Base-by-base conservation (phyloP, 1,139 yeast genomes). In the Lodderomyces beijingensis region DNA sequence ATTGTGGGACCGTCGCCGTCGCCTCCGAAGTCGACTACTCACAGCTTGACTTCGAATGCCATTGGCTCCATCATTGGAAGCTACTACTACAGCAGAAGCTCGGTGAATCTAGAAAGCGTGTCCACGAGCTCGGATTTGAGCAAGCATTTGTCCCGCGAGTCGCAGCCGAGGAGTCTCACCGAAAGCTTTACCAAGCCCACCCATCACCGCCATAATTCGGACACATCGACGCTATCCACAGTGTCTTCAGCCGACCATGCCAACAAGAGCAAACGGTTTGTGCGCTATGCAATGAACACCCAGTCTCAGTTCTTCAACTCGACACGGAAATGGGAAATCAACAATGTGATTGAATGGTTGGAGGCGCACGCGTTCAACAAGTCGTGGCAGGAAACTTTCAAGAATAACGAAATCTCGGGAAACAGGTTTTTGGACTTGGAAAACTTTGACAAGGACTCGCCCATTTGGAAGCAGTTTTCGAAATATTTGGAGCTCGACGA, bases 301-400 rank as follows among this genome's bases (percentile, higher is more conserved):
- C 69, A 58, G 34, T 41, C 55, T 1, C 42, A 53, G 3, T 38
- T 41, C n/a, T 47, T 44, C 10, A 48, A 44, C 28, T 36, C 53
- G 3, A 46, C 59, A 11, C 49, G 49, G 11, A 51, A 48, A 31
- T 87, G 96, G 96, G 75, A 82, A 4, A 63, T 75, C 44, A 74
- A 70, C 11, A 66, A 83, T 35, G 93, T 87, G 1, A 38, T 70
- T 1, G 53, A 59, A 29, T 88, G 95, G 95, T 64, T 88, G 18
- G 80, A 74, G 11, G 46, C 54, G 14, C 71, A 87, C 50, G 70
- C 73, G 21, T 88, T 88, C 55, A 83, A 84, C 41, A 71, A 69
- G 4, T 68, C 80, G 9, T 88, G 96, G 96, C 64, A 71, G 19
- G 74, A 67, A 8, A 70, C 80, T 8, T 83, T 87, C 51, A 62